A percentile compares a stretch with the other conserved stretches of the same genome.
phyloP scores from a whole-genome alignment of 2,329 filamentous ascomycete genomes.

The Magnaporthales sp. region DNA sequence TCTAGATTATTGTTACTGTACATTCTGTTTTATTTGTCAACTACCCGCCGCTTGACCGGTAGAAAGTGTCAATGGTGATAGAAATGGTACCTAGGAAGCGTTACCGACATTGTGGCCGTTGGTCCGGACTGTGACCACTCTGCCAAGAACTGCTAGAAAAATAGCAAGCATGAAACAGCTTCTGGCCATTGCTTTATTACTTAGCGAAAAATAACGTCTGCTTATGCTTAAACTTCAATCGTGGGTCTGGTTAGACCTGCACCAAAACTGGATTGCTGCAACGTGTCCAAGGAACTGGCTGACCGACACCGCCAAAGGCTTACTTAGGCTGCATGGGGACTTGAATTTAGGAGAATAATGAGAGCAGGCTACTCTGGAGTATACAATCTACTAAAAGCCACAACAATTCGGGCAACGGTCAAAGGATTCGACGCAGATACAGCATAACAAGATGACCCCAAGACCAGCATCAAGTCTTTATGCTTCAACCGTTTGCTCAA shows the following conservation, averaged over 20 bases:
- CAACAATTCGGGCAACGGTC: neutral
- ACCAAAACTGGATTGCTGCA: neutral
- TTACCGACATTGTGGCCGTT: too few relatives aligned
- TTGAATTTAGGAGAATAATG: neutral
- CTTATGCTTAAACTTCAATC: neutral
- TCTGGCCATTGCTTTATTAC: neutral
- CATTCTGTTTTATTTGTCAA: too few relatives aligned
- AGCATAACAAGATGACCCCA: neutral
- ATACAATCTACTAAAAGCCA: neutral
- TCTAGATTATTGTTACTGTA: too few relatives aligned
- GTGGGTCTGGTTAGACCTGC: neutral
- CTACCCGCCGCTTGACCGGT: too few relatives aligned
- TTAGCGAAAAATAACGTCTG: neutral
- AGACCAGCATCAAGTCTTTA: neutral
- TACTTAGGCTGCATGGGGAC: neutral
- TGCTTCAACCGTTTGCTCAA: neutral
- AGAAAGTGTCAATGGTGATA: too few relatives aligned
- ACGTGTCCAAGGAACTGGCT: neutral
- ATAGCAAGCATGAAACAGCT: neutral
- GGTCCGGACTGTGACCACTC: too few relatives aligned
- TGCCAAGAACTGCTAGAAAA: neutral
- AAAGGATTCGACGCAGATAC: neutral
- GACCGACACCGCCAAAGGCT: neutral
- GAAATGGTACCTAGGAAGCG: too few relatives aligned
- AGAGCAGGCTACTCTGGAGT: neutral